A percentile compares a stretch with the other conserved stretches of the same genome.
These are phyloP conservation scores for Fusarium sarcochroum DNA, from an alignment of 2,329 filamentous ascomycete species.

Conservation along the genomic window DNA sequence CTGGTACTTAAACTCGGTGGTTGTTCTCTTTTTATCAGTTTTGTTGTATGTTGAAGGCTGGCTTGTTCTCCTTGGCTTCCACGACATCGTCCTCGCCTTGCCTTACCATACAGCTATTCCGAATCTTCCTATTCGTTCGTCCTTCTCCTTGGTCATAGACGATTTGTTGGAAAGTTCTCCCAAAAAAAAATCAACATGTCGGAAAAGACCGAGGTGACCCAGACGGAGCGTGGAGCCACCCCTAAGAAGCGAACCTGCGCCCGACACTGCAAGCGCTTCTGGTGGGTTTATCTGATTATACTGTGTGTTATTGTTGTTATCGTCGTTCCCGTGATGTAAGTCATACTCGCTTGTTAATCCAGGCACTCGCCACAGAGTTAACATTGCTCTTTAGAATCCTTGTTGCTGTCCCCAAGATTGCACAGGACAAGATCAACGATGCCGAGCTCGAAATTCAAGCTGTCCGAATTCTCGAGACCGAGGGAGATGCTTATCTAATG, in stretches of 20 bases:
- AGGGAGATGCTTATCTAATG: constrained; percentile 62
- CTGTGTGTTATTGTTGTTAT: constrained; percentile 66
- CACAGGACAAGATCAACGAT: constrained; percentile 68
- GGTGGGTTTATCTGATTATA: constrained; percentile 72
- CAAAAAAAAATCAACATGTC: constrained; percentile 54
- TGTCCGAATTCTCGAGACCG: constrained; percentile 64
- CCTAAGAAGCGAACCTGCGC: constrained; percentile 57
- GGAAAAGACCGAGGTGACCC: constrained; percentile 55
- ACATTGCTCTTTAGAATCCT: constrained; percentile 61
- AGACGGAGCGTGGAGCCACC: constrained; percentile 53
- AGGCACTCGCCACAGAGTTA: constrained; percentile 4
- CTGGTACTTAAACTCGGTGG: constrained; percentile 44
- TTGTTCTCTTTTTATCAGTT: constrained; percentile 28
- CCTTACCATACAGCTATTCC: constrained; percentile 4
- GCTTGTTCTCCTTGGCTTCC: constrained; percentile 23
- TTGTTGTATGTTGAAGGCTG: constrained; percentile 33
- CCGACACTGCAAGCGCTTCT: constrained; percentile 68
- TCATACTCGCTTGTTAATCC: constrained; percentile 35
- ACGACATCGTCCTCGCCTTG: constrained; percentile 16
- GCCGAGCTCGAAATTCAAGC: constrained; percentile 66
- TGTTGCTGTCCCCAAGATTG: constrained; percentile 69
- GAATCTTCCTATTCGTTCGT: not conserved
- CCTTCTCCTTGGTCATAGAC: constrained; percentile 1
- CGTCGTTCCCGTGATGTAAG: constrained; percentile 72
- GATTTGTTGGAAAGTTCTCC: not conserved